Evolutionary conservation across 2,329 filamentous ascomycete species (phyloP).

Genomic region (Cordyceps cicadae): DNA sequence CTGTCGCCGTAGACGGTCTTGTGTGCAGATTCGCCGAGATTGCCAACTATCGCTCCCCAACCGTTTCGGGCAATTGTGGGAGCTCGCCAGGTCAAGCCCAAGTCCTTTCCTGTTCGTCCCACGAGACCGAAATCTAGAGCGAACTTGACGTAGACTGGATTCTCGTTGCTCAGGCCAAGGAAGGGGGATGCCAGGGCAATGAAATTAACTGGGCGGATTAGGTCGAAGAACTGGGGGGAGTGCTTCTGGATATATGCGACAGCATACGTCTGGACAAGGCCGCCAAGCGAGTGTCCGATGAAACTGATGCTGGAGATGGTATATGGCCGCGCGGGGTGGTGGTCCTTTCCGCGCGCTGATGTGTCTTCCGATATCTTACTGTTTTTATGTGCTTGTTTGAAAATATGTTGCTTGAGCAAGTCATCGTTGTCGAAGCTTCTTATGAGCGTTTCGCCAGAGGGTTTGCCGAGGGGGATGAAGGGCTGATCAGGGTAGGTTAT

Average conservation of each 20-base stretch:
- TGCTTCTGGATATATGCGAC: constrained; percentile 96
- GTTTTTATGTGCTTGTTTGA: constrained; percentile 47
- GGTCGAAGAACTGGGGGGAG: constrained; percentile 80
- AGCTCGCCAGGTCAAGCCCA: constrained; percentile 88
- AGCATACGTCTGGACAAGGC: constrained; percentile 85
- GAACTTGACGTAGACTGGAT: constrained; percentile 94
- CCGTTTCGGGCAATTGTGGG: constrained; percentile 78
- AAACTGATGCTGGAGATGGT: constrained; percentile 93
- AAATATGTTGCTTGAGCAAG: constrained; percentile 34
- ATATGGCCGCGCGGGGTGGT: constrained; percentile 50
- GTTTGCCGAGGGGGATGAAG: constrained; percentile 59
- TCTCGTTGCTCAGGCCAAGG: constrained; percentile 90
- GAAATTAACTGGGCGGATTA: constrained; percentile 84
- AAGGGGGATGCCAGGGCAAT: constrained; percentile 82
- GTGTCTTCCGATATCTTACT: constrained; percentile 51
- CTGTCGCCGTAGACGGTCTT: constrained; percentile 49
- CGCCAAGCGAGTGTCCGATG: constrained; percentile 83
- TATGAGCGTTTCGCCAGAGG: constrained; percentile 34
- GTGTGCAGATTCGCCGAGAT: constrained; percentile 62
- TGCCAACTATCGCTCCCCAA: constrained; percentile 80
- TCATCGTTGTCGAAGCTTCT: constrained; percentile 31
- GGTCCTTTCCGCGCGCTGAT: constrained; percentile 39
- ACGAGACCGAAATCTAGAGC: constrained; percentile 93
- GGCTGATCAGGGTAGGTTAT: constrained; percentile 94
- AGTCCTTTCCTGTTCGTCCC: constrained; percentile 89